Evolutionary conservation across 2,329 filamentous ascomycete species (phyloP).

Genomic region (Ascochyta rabiei): DNA sequence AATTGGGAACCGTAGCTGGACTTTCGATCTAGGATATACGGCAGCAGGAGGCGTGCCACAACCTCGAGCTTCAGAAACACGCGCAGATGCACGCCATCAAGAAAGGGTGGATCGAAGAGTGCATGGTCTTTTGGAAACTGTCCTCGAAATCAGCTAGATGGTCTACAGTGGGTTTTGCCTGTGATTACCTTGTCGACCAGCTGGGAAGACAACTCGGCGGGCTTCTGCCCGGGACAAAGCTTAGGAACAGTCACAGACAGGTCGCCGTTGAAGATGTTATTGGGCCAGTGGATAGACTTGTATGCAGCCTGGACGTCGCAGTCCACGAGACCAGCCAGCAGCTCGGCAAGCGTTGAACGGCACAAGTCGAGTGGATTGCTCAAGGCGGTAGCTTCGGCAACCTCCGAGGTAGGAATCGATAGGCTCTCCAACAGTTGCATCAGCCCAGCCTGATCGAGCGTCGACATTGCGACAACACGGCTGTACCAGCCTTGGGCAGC

Average conservation of each 20-base stretch:
- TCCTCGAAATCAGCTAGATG: not conserved
- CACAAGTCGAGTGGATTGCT: conserved; percentile 37
- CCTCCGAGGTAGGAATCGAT: not conserved
- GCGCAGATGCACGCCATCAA: conserved; percentile 67
- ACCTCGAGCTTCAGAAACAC: conserved; percentile 69
- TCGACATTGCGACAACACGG: not conserved
- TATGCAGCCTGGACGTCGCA: conserved; percentile 28
- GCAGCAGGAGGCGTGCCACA: conserved; percentile 65
- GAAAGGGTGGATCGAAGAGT: conserved; percentile 67
- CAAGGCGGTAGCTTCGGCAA: conserved; percentile 12
- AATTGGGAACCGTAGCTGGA: conserved; percentile 62
- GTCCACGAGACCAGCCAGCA: conserved; percentile 22
- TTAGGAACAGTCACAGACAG: conserved; percentile 35
- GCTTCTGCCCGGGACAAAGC: conserved; percentile 32
- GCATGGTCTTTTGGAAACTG: conserved; percentile 72
- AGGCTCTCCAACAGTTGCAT: conserved; percentile 1
- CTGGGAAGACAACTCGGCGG: conserved; percentile 20
- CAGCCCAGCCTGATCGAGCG: conserved; percentile 11
- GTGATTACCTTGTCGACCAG: conserved; percentile 31
- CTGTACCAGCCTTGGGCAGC: not conserved
- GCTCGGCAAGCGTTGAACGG: conserved; percentile 30
- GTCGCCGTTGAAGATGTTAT: conserved; percentile 41
- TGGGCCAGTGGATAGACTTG: conserved; percentile 37
- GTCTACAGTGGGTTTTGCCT: too few relatives aligned
- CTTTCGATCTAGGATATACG: conserved; percentile 64